Evolutionary conservation across 179 eudicot genomes (phyloP), one percentile per base, ranked within the genome.

Genomic region (Spinacia oleracea): DNA sequence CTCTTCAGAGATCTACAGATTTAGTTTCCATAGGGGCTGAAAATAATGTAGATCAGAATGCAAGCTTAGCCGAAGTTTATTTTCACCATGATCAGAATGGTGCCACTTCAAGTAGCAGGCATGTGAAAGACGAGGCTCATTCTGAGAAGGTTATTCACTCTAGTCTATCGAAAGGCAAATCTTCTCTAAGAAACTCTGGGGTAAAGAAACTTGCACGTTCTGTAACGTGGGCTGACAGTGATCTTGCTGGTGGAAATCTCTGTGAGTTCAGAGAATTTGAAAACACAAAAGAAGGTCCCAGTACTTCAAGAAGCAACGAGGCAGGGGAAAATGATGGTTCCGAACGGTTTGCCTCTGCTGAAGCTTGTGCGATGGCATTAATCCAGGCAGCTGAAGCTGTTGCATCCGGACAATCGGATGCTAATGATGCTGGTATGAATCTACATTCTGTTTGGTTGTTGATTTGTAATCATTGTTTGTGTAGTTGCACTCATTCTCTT

Each of bases 181-280:
- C 96, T 76, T 87, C 97, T 75, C 83, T 93, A 34, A 96, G 87
- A 83, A 81, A 89, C 76, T 85, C 87, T 27, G 87, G 84, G 80
- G 73, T 78, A 27, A 91, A 80, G 81, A 91, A 82, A 82, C 67
- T 18, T 67, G 78, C 74, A 20, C 88, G 89, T 53, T 87, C 89
- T 80, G 97, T 96, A 75, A 79, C 96, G 34, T 93, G 99, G 99
- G 96, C 97, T 55, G 97, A 95, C 46, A 85, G 77, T 77, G 79
- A 80, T 79, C 48, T 72, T 72, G 80, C 58, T 23, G 81, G 69
- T 80, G 74, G 80, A 78, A 83, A 84, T 81, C 93, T 86, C 62
- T 83, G 87, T 55, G 90, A 89, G 77, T 74, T 78, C 73, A 76
- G 80, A 63, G 89, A 86, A 76, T 51, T 77, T 59, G 75, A 83